Evolutionary conservation across 1,284 basidiomycete genomes (phyloP).

Genomic region (Nidula niveotomentosa): DNA sequence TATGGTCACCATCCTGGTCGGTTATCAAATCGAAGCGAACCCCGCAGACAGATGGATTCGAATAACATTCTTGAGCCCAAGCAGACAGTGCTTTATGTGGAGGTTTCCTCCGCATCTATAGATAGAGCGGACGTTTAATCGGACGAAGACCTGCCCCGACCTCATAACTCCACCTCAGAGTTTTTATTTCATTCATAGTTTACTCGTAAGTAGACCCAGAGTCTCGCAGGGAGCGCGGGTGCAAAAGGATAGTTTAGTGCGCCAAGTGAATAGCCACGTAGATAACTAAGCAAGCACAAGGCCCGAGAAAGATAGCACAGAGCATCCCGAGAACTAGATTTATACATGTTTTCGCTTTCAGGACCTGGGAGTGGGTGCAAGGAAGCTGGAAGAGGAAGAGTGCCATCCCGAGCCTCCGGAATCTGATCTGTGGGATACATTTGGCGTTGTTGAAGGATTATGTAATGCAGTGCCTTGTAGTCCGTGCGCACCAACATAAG

Average conservation of each 20-base stretch:
- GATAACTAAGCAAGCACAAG: too few species aligned
- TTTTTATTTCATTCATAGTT: too few species aligned
- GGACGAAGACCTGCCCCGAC: too few species aligned
- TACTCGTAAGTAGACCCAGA: too few species aligned
- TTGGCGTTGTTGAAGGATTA: conserved; percentile 11
- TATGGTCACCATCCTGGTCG: not conserved
- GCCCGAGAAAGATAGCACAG: too few species aligned
- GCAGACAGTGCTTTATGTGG: not conserved
- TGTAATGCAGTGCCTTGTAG: conserved; percentile 24
- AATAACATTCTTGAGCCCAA: not conserved
- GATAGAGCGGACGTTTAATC: too few species aligned
- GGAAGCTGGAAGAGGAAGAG: not conserved
- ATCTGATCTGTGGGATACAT: conserved; percentile 3
- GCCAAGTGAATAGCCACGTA: too few species aligned
- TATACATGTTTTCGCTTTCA: not conserved
- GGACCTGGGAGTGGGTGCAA: not conserved
- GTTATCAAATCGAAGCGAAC: not conserved
- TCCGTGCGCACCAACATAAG: conserved; percentile 31
- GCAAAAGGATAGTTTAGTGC: too few species aligned
- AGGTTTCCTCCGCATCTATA: not conserved
- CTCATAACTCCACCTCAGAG: too few species aligned
- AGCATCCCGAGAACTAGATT: too few species aligned
- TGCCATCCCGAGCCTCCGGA: not conserved
- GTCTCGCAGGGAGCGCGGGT: too few species aligned
- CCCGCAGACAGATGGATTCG: not conserved